Conservation (phyloP, 2,329 filamentous ascomycete species). For the Ophiostoma australiae region DNA sequence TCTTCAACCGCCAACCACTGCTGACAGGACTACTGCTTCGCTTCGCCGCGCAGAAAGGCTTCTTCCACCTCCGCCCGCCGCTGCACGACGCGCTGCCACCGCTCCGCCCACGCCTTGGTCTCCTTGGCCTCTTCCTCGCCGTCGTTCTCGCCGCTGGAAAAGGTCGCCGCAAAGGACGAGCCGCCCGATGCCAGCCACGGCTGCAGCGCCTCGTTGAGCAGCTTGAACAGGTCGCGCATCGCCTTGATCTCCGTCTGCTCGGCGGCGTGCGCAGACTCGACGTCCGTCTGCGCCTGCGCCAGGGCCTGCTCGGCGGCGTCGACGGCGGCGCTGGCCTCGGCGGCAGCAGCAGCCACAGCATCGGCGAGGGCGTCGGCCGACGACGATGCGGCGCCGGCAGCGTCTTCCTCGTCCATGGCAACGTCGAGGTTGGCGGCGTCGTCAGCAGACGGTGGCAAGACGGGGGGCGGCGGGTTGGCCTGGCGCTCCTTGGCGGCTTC, state of each 20-base stretch:
- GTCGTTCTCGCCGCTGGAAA: conserved; percentile 45
- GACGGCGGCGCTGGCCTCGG: conserved; percentile 21
- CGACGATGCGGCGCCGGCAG: background rate
- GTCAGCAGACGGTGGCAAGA: conserved; percentile 5
- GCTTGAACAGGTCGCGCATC: conserved; percentile 74
- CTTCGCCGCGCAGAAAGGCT: conserved; percentile 49
- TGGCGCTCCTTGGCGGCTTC: conserved; percentile 37
- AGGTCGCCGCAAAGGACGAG: conserved; percentile 47
- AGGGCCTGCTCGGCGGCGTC: conserved; percentile 34
- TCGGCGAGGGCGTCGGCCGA: conserved; percentile 30
- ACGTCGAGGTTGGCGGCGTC: conserved; percentile 35
- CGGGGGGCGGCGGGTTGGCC: conserved; percentile 36
- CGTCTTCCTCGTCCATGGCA: conserved; percentile 36
- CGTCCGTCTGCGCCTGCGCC: conserved; percentile 25
- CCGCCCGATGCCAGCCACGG: conserved; percentile 73
- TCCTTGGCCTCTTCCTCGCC: conserved; percentile 54
- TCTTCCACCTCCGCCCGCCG: conserved; percentile 83
- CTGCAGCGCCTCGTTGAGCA: conserved; percentile 71
- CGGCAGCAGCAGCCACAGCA: conserved; percentile 38
- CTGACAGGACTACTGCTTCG: conserved; percentile 26
- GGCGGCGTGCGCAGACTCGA: conserved; percentile 52
- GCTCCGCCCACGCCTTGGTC: conserved; percentile 72
- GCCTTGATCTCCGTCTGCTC: conserved; percentile 63
- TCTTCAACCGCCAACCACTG: too few species aligned
- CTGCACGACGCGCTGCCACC: conserved; percentile 82